phyloP scores from a whole-genome alignment of 805 yeast species.

The Naumovozyma castellii region DNA sequence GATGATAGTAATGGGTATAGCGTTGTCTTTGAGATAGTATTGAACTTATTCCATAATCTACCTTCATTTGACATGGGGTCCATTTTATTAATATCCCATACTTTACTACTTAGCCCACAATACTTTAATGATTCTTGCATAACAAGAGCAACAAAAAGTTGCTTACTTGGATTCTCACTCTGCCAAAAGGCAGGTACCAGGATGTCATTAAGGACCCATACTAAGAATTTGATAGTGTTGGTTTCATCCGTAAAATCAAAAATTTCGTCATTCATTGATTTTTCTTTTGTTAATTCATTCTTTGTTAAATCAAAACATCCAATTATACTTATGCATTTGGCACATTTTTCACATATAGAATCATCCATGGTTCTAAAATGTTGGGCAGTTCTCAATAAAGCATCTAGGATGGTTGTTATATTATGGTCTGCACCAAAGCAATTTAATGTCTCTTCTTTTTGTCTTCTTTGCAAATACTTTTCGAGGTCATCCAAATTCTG shows the following conservation, averaged over 20 bases:
- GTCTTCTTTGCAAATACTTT: conserved; percentile 43
- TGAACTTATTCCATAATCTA: conserved; percentile 51
- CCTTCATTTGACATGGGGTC: conserved; percentile 25
- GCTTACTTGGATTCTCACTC: conserved; percentile 77
- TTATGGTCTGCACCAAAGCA: conserved; percentile 11
- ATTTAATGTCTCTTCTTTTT: conserved; percentile 29
- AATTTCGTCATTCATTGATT: conserved; percentile 34
- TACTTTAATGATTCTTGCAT: conserved; percentile 77
- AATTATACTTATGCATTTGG: conserved; percentile 61
- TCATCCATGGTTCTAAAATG: conserved; percentile 42
- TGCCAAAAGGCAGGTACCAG: conserved; percentile 86
- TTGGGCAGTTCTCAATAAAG: conserved; percentile 47
- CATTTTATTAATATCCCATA: conserved; percentile 24
- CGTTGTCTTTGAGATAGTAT: conserved; percentile 60
- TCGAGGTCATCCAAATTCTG: conserved; percentile 62
- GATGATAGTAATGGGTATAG: conserved; percentile 69
- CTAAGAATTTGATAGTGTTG: conserved; percentile 59
- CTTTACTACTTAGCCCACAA: conserved; percentile 38
- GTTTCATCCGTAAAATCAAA: conserved; percentile 51
- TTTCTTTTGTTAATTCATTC: conserved; percentile 26
- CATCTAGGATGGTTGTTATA: conserved; percentile 40
- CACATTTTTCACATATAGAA: conserved; percentile 48
- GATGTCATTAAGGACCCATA: conserved; percentile 53
- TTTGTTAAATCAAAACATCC: conserved; percentile 68
- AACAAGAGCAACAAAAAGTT: conserved; percentile 73